These are phyloP conservation scores for Harringtonia lauricola DNA, from an alignment of 2,329 filamentous ascomycete species.

Conservation along the genomic window DNA sequence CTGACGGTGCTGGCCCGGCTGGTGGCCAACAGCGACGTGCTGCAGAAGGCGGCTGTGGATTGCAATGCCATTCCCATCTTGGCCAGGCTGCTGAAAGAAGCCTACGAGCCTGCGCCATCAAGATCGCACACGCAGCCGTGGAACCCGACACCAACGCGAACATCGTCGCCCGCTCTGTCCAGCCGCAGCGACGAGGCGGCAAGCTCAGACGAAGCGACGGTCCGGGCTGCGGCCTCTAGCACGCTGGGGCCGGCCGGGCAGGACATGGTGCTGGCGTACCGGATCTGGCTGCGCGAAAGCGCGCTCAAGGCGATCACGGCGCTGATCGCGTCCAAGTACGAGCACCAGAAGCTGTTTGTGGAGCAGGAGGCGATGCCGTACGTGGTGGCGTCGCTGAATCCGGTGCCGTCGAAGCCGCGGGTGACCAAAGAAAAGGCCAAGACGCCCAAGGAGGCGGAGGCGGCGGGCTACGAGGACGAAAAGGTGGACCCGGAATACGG, in stretches of 20 bases:
- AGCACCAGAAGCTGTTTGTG: conserved; percentile 72
- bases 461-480: conserved; percentile 17
- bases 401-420: conserved; percentile 41
- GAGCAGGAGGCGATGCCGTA: conserved; percentile 71
- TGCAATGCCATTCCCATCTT: conserved; percentile 35
- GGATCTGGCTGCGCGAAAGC: conserved; percentile 65
- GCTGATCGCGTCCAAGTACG: conserved; percentile 69
- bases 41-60: conserved; percentile 77
- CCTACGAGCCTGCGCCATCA: conserved; percentile 34
- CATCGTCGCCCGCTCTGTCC: background rate
- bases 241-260: conserved; percentile 50
- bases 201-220: background rate
- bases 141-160: conserved; percentile 20
- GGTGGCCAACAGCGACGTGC: conserved; percentile 62
- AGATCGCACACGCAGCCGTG: conserved; percentile 22
- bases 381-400: conserved; percentile 67
- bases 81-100: conserved; percentile 36
- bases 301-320: conserved; percentile 72
- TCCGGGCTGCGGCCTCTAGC: conserved; percentile 20
- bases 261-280: conserved; percentile 50
- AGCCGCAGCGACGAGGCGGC: background rate
- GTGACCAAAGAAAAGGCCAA: conserved; percentile 27
- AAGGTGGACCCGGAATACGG: conserved; percentile 44
- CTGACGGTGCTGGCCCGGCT: conserved; percentile 69
- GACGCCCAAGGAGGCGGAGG: conserved; percentile 19